These are phyloP conservation scores for Colletotrichum noveboracense DNA, from an alignment of 2,329 filamentous ascomycete species.

Conservation along the genomic window DNA sequence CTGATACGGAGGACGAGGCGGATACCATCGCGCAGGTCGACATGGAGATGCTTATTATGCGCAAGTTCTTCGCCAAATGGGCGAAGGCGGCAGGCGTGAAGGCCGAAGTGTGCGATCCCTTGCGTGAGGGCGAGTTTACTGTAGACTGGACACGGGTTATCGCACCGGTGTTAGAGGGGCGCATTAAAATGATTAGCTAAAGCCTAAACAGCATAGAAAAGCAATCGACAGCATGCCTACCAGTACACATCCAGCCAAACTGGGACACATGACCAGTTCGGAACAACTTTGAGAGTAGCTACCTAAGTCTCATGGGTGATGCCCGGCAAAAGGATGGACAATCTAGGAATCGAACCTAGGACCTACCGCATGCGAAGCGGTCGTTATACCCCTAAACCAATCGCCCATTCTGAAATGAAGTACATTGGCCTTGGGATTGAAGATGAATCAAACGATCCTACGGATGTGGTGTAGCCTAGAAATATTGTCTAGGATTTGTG, in stretches of 20 bases:
- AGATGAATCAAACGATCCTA: too few relatives aligned
- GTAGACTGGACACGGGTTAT: slow-evolving; percentile 84
- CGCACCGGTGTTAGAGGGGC: slow-evolving; percentile 76
- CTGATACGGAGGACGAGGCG: slow-evolving; percentile 34
- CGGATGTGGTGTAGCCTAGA: neutral
- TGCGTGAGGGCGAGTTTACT: slow-evolving; percentile 63
- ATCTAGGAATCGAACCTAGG: neutral
- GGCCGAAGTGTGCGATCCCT: slow-evolving; percentile 54
- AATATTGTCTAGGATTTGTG: neutral
- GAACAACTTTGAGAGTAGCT: neutral
- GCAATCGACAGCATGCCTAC: neutral
- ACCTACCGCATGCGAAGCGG: neutral
- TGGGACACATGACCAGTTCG: rapidly evolving
- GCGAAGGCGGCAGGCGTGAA: slow-evolving; percentile 70
- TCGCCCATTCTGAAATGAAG: neutral
- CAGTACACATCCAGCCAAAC: rapidly evolving
- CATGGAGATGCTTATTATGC: slow-evolving; percentile 66
- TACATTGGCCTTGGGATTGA: rapidly evolving
- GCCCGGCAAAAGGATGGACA: neutral
- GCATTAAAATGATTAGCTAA: slow-evolving; percentile 61
- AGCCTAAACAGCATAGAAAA: neutral
- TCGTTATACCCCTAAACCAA: neutral
- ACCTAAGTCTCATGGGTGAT: neutral
- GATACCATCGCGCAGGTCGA: slow-evolving; percentile 52
- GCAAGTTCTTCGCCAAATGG: slow-evolving; percentile 77